phyloP scores from a whole-genome alignment of 179 eudicot genomes.

The Drosera spatulata region DNA sequence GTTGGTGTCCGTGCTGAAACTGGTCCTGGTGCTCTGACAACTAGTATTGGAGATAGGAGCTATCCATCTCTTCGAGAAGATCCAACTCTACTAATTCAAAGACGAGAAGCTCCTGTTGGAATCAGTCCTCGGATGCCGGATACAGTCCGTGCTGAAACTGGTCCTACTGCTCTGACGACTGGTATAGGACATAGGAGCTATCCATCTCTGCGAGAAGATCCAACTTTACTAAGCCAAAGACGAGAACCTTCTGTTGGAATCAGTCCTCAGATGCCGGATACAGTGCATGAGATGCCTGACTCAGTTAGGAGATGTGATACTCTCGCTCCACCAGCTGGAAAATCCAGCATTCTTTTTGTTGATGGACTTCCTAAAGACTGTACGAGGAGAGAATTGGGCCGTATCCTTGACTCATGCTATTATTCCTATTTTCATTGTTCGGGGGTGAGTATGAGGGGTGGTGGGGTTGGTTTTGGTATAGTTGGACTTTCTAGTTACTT shows the following conservation, averaged over 20 bases:
- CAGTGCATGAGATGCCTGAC: conserved; percentile 41
- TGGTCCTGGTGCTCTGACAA: conserved; percentile 26
- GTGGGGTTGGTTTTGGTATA: no score
- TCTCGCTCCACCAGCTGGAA: conserved; percentile 28
- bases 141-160: conserved; percentile 37
- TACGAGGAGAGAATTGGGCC: conserved; percentile 94
- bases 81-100: conserved; percentile 24
- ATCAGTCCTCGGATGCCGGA: conserved; percentile 42
- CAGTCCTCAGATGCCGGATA: conserved; percentile 41
- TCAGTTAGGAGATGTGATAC: conserved; percentile 44
- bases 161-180: conserved; percentile 26
- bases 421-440: background rate
- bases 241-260: conserved; percentile 33
- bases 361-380: conserved; percentile 89
- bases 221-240: conserved; percentile 24
- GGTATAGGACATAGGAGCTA: conserved; percentile 40
- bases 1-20: conserved; percentile 31
- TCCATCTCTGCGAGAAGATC: conserved; percentile 35
- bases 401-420: conserved; percentile 52
- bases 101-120: conserved; percentile 35
- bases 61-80: conserved; percentile 40
- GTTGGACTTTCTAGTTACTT: no score
- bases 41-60: conserved; percentile 33
- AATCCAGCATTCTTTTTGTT: conserved; percentile 77
- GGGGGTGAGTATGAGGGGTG: background rate